Evolutionary conservation across 192 early-diverging fungal genomes (phyloP), one percentile per base, ranked within the genome.

Genomic region (Ambispora gerdemannii): DNA sequence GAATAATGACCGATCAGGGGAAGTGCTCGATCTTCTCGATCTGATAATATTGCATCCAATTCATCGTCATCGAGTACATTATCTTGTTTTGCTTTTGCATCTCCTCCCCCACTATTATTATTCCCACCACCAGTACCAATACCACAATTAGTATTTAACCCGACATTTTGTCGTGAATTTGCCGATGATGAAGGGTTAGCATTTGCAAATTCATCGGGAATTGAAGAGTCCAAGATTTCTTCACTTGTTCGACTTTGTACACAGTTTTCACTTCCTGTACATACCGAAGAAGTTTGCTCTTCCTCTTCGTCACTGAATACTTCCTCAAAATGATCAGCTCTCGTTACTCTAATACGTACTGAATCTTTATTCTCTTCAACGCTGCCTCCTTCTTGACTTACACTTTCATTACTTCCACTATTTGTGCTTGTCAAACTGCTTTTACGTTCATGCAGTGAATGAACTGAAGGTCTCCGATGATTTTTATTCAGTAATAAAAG

Each of bases 1-100:
- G 68, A 70, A 59, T 59, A 70, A 59, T 70, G 68, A 60, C 68
- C 68, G 8, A 58, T 58, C 4, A 59, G 25, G 1, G 68, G 68
- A 19, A 70, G 36, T 8, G 25, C 25, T 25, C 55, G 24, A 49
- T 70, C 68, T 50, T 70, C 68, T 1, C 53, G 32, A 47, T 70
- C 68, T 0, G 68, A 70, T 55, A 70, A 38, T 8, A 70, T 59
- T 8, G 38, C 55, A 59, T 70, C 68, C 20, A 70, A 3, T 3
- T 25, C 24, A 50, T 36, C 51, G n/a, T 70, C 68, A 20, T 59
- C 55, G 8, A 36, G 27, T 15, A 11, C 25, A n/a, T n/a, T n/a
- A n/a, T n/a, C n/a, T n/a, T n/a, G n/a, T n/a, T n/a, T n/a, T 27
- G 19, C 53, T 7, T 56, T 56, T n/a, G 20, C 4, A 13, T 56